Conservation (phyloP, 345 rosid genomes). For the Pelargonium nanum region DNA sequence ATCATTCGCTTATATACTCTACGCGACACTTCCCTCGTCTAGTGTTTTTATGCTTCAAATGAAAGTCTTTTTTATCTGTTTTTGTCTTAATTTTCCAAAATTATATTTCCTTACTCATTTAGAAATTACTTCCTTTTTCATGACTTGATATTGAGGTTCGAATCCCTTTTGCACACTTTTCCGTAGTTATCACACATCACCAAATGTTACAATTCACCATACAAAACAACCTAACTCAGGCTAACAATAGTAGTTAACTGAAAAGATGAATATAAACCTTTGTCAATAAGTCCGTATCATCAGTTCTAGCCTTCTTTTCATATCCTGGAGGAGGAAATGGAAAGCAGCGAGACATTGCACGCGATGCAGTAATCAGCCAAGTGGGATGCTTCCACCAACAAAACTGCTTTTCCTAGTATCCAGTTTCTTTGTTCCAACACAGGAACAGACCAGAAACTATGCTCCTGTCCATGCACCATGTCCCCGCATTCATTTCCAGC, state of each 20-base stretch:
- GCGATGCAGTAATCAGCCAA: constrained; percentile 13
- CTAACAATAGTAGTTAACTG: not conserved
- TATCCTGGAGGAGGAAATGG: constrained; percentile 98
- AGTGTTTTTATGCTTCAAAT: too few species aligned
- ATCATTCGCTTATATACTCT: too few species aligned
- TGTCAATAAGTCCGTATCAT: constrained; percentile 42
- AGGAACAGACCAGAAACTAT: constrained; percentile 41
- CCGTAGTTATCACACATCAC: not conserved
- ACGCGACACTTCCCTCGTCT: too few species aligned
- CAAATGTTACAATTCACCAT: too few species aligned
- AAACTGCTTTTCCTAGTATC: constrained; percentile 27
- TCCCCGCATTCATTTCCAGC: constrained; percentile 49
- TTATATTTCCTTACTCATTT: too few species aligned
- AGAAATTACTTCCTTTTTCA: too few species aligned
- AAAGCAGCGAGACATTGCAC: constrained; percentile 99
- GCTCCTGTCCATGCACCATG: constrained; percentile 58
- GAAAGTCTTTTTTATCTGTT: too few species aligned
- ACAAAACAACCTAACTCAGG: too few species aligned
- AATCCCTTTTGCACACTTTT: too few species aligned
- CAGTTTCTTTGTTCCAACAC: constrained; percentile 32
- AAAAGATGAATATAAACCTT: constrained; percentile 43
- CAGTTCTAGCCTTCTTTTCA: constrained; percentile 60
- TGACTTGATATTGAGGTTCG: too few species aligned
- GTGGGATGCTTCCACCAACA: constrained; percentile 16
- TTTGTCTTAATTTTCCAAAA: too few species aligned